These are phyloP conservation scores for Dictyostelium brefeldianum DNA, from an alignment of 78 protist genomes.

Conservation along the genomic window DNA sequence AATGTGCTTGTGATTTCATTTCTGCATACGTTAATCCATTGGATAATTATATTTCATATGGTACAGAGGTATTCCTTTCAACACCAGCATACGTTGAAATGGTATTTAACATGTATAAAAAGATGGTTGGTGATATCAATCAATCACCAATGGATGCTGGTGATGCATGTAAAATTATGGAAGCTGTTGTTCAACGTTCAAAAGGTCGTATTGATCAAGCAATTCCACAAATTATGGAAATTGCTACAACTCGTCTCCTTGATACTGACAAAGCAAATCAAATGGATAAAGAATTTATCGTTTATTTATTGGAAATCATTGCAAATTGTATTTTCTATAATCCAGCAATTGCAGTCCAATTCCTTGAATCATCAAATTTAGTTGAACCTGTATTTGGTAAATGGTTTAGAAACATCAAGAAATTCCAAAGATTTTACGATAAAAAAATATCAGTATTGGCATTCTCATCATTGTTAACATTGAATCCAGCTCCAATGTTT, in stretches of 20 bases:
- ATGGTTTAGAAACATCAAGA: slow-evolving; percentile 52
- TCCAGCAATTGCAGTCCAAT: slow-evolving; percentile 35
- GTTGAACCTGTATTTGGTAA: slow-evolving; percentile 38
- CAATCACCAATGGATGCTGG: slow-evolving; percentile 27
- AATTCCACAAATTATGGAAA: slow-evolving; percentile 39
- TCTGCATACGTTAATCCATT: slow-evolving; percentile 56
- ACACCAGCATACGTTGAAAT: slow-evolving; percentile 39
- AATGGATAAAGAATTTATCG: slow-evolving; percentile 30
- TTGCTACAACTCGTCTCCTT: slow-evolving; percentile 32
- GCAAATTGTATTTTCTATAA: slow-evolving; percentile 78
- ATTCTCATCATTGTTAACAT: slow-evolving; percentile 27
- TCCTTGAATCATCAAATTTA: slow-evolving; percentile 20
- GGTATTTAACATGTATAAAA: slow-evolving; percentile 51
- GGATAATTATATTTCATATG: slow-evolving; percentile 75
- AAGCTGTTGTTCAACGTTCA: slow-evolving; percentile 64
- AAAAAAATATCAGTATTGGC: slow-evolving; percentile 73
- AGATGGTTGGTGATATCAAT: slow-evolving; percentile 40
- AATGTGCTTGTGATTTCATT: slow-evolving; percentile 61
- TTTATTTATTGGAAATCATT: slow-evolving; percentile 52
- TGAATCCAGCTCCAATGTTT: slow-evolving; percentile 64
- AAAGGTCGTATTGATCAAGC: slow-evolving; percentile 63
- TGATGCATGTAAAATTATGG: slow-evolving; percentile 80
- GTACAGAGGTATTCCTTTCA: slow-evolving; percentile 67
- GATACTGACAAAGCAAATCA: slow-evolving; percentile 51
- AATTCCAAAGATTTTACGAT: slow-evolving; percentile 74